phyloP scores from a whole-genome alignment of 805 yeast species.

The Wickerhamiella lipophila region DNA sequence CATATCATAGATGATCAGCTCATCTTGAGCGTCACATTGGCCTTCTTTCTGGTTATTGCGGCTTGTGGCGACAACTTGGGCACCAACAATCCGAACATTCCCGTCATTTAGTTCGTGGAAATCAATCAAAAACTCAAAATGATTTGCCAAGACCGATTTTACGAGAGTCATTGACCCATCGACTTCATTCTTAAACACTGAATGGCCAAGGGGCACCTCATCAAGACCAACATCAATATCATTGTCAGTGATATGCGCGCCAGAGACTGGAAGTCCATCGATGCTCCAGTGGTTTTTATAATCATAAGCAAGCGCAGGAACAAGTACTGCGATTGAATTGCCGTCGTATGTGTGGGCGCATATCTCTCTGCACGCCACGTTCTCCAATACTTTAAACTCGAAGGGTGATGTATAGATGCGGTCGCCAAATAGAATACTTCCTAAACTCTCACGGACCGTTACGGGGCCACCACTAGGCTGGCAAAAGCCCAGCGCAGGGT shows the following conservation, averaged over 20 bases:
- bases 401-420: conserved; percentile 89
- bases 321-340: conserved; percentile 31
- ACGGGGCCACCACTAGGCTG: conserved; percentile 48
- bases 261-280: conserved; percentile 92
- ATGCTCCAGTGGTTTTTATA: conserved; percentile 85
- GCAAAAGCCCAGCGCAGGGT: conserved; percentile 74
- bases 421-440: conserved; percentile 90
- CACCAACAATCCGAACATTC: conserved; percentile 82
- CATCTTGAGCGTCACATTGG: conserved; percentile 23
- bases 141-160: conserved; percentile 44
- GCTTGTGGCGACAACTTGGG: conserved; percentile 60
- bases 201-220: conserved; percentile 14
- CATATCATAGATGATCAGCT: conserved; percentile 30
- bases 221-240: conserved; percentile 48
- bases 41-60: conserved; percentile 27
- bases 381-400: conserved; percentile 61
- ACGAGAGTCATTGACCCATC: too few relatives aligned
- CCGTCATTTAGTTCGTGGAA: conserved; percentile 63
- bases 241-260: conserved; percentile 35
- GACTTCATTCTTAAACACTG: conserved; percentile 15
- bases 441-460: conserved; percentile 79
- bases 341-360: conserved; percentile 33
- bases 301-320: conserved; percentile 65
- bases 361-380: conserved; percentile 51
- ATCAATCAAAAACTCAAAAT: conserved; percentile 64